A percentile compares a stretch with the other conserved stretches of the same genome.
These are phyloP conservation scores for Tuber umbilicatum DNA, from an alignment of 495 filamentous ascomycete genomes.

Conservation along the genomic window DNA sequence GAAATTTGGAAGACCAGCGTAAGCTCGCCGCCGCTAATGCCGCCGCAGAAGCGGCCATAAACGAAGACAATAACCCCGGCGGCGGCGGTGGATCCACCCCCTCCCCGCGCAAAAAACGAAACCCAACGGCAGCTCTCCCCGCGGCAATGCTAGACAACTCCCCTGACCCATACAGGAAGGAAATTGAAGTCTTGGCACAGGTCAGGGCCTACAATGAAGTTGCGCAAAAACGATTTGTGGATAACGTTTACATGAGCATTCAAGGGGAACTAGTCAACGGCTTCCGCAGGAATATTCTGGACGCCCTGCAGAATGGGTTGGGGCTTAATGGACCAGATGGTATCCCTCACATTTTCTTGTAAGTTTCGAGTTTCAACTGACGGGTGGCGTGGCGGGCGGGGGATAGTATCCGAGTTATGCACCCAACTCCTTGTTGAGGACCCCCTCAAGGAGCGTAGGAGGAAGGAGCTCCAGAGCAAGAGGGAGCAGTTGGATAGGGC, in stretches of 20 bases:
- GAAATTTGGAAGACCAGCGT: conserved; percentile 32
- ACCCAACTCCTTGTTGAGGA: conserved; percentile 33
- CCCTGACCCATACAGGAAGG: conserved; percentile 30
- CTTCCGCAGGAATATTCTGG: conserved; percentile 18
- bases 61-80: conserved; percentile 1
- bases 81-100: not conserved
- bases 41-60: not conserved
- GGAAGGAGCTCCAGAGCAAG: conserved; percentile 27
- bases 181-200: conserved; percentile 30
- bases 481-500: conserved; percentile 30
- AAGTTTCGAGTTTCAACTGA: not conserved
- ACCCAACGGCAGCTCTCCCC: not conserved
- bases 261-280: conserved; percentile 23
- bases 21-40: not conserved
- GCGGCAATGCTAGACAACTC: conserved; percentile 7
- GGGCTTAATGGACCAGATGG: conserved; percentile 27
- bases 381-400: not conserved
- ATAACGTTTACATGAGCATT: conserved; percentile 39
- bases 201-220: conserved; percentile 36
- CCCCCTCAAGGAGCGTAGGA: conserved; percentile 34
- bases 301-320: conserved; percentile 18
- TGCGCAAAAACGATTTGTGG: conserved; percentile 37
- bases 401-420: conserved; percentile 28
- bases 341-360: conserved; percentile 5
- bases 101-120: conserved; percentile 22